A percentile compares a stretch with the other conserved stretches of the same genome.
phyloP scores from a whole-genome alignment of 2,329 filamentous ascomycete genomes.

The Aspergillus eucalypticola region DNA sequence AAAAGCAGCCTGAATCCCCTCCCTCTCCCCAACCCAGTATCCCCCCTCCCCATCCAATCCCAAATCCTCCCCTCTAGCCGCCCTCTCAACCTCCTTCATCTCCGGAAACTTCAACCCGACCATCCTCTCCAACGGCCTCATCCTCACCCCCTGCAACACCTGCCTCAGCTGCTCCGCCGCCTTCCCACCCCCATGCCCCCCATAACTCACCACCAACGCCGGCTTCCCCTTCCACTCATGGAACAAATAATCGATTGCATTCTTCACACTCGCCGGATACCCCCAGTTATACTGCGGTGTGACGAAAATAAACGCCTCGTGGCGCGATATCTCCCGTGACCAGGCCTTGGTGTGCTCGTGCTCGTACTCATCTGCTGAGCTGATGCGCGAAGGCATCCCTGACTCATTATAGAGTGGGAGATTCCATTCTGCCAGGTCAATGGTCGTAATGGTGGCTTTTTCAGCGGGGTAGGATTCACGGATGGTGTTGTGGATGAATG shows the following conservation, averaged over 20 bases:
- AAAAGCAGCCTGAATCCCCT: constrained; percentile 6
- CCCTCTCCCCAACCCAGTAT: constrained; percentile 9
- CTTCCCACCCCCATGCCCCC: constrained; percentile 46
- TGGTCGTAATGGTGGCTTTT: background rate
- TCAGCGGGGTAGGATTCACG: background rate
- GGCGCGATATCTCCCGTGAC: constrained; percentile 36
- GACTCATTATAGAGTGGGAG: constrained; percentile 44
- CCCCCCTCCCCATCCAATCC: constrained; percentile 11
- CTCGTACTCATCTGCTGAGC: constrained; percentile 33
- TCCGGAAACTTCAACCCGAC: constrained; percentile 32
- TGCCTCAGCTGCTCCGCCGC: constrained; percentile 37
- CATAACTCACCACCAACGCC: constrained; percentile 56
- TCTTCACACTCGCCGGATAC: constrained; percentile 58
- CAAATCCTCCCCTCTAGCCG: constrained; percentile 27
- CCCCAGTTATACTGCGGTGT: constrained; percentile 57
- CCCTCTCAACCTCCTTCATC: constrained; percentile 24
- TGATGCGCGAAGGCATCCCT: constrained; percentile 39
- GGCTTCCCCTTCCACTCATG: constrained; percentile 61
- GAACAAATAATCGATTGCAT: constrained; percentile 63
- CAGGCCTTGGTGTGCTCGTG: constrained; percentile 41
- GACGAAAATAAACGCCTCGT: constrained; percentile 46
- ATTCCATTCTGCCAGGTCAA: constrained; percentile 18
- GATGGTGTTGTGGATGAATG: constrained; percentile 26
- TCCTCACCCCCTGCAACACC: constrained; percentile 37
- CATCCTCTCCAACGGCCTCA: constrained; percentile 35